Evolutionary conservation across 352 stramenopile genomes (phyloP), one percentile per base, ranked within the genome.

Genomic region (Nannochloropsis limnetica): DNA sequence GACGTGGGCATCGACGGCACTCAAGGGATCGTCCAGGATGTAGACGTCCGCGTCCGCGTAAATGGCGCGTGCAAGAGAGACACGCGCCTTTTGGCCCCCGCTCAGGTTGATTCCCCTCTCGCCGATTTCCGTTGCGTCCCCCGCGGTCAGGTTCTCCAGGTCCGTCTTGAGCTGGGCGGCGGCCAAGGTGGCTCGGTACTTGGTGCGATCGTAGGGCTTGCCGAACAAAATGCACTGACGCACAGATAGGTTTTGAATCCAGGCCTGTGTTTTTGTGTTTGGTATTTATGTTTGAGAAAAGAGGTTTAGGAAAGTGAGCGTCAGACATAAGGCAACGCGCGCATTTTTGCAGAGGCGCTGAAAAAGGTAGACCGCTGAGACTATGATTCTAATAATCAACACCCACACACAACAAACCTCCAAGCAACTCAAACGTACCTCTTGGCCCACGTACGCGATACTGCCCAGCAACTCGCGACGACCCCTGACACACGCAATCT

Each of bases 101-200:
- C 89, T 97, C 3, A 99, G 87, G 85, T 97, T 99, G 68, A 99
- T 95, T 0, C 96, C 96, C 84, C 97, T 97, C 89, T 99, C 95
- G 6, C 96, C 96, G 68, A 99, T 99, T 88, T 98, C 95, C 0
- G 95, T 99, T 83, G 87, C 81, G 86, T 99, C 96, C n/a, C 91
- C 91, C 25, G 87, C 88, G 6, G 90, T 90, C 6, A 95, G 87
- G 20, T 91, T 86, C 22, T 86, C 88, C 22, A 97, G 83, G 86
- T 97, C 93, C n/a, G n/a, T n/a, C n/a, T n/a, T n/a, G n/a, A n/a
- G n/a, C n/a, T n/a, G n/a, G n/a, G n/a, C n/a, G n/a, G n/a, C n/a
- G n/a, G n/a, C n/a, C n/a, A n/a, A n/a, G n/a, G n/a, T n/a, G n/a
- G n/a, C n/a, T n/a, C n/a, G n/a, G 81, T 93, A 93, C 25, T 82